A percentile compares a stretch with the other conserved stretches of the same genome.
Conservation (phyloP, 2,329 filamentous ascomycete genomes). For the Chrysoporthe cubensis region DNA sequence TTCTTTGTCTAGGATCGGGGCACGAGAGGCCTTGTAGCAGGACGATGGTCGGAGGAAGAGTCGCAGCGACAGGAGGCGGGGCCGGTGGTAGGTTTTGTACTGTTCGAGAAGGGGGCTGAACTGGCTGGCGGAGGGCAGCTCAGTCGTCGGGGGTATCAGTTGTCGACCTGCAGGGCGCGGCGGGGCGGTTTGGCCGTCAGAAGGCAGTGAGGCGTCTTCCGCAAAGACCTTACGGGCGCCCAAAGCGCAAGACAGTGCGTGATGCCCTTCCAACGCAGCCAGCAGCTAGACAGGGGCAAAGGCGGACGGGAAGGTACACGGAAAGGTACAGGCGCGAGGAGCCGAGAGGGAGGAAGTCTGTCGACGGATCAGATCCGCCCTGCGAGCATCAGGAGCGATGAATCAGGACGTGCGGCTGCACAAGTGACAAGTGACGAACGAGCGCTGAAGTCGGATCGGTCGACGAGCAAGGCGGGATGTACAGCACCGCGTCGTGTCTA, state of each 20-base stretch:
- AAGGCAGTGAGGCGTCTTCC: too few relatives aligned
- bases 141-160: too few relatives aligned
- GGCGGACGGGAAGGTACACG: too few relatives aligned
- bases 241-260: too few relatives aligned
- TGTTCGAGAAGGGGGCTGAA: background rate
- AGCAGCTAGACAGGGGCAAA: too few relatives aligned
- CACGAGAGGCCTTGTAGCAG: background rate
- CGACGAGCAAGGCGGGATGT: background rate
- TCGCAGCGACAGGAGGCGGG: background rate
- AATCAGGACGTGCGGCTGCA: background rate
- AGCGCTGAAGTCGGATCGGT: background rate
- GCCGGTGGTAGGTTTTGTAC: background rate
- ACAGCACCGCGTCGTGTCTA: constrained; percentile 11
- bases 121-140: background rate
- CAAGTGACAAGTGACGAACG: background rate
- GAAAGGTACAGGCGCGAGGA: too few relatives aligned
- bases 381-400: background rate
- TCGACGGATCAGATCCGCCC: background rate
- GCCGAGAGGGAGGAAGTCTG: too few relatives aligned
- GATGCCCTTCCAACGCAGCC: too few relatives aligned
- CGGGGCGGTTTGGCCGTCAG: too few relatives aligned
- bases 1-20: background rate
- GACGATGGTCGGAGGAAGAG: background rate
- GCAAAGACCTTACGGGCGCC: too few relatives aligned
- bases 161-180: too few relatives aligned